phyloP scores from a whole-genome alignment of 192 early-diverging fungal species.

The Podila epigama region DNA sequence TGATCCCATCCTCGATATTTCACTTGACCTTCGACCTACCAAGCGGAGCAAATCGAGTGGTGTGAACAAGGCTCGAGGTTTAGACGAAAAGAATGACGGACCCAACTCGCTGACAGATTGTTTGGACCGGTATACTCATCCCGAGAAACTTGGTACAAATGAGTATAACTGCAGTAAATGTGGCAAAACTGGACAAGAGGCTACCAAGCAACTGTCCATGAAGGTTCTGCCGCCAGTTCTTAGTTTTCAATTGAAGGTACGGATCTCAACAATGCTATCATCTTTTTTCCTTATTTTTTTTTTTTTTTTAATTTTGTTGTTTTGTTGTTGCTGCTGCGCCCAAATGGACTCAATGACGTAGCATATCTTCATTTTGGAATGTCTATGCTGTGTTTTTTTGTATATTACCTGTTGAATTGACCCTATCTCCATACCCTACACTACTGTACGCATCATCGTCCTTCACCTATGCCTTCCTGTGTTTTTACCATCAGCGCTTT shows the following conservation, averaged over 20 bases:
- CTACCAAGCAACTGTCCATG: conserved; percentile 89
- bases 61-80: conserved; percentile 36
- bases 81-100: conserved; percentile 41
- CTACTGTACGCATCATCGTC: background rate
- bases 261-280: too few relatives aligned
- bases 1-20: conserved; percentile 93
- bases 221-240: conserved; percentile 88
- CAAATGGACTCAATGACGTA: background rate
- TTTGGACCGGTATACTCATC: conserved; percentile 77
- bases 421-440: background rate
- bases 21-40: conserved; percentile 77
- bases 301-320: background rate
- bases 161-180: conserved; percentile 78
- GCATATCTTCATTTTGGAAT: too few relatives aligned
- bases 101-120: conserved; percentile 66
- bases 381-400: too few relatives aligned
- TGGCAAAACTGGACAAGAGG: conserved; percentile 63
- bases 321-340: background rate
- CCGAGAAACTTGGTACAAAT: conserved; percentile 76
- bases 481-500: conserved; percentile 69
- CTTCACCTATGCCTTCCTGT: background rate
- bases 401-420: too few relatives aligned
- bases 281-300: too few relatives aligned
- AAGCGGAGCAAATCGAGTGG: conserved; percentile 23
- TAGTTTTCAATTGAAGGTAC: conserved; percentile 89